Percentiles rank a stretch among this genome's conserved stretches.
Evolutionary conservation across 1,139 yeast species (phyloP).

Genomic region (Hemisphaericaspora xylofermentans): DNA sequence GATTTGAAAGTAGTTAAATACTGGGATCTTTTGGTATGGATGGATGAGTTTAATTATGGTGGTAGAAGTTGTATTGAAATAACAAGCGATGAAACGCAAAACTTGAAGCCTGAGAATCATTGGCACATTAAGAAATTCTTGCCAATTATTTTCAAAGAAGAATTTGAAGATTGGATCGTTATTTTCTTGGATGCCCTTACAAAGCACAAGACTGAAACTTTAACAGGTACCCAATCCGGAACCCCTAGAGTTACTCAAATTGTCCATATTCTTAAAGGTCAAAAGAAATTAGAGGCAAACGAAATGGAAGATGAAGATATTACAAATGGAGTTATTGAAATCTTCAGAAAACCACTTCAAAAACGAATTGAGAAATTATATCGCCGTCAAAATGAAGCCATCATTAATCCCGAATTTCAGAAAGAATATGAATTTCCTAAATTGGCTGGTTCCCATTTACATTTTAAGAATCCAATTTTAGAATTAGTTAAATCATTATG

Average conservation of each 20-base stretch:
- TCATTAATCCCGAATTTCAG: constrained; percentile 62
- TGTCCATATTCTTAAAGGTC: constrained; percentile 51
- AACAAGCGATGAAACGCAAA: constrained; percentile 54
- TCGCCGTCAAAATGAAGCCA: constrained; percentile 69
- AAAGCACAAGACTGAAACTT: constrained; percentile 48
- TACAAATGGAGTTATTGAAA: constrained; percentile 43
- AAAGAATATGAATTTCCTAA: constrained; percentile 70
- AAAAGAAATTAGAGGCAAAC: constrained; percentile 32
- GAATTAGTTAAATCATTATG: constrained; percentile 77
- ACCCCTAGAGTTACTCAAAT: constrained; percentile 71
- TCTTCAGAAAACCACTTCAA: constrained; percentile 61
- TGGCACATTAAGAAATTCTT: constrained; percentile 83
- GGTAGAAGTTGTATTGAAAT: constrained; percentile 75
- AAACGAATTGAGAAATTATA: constrained; percentile 66
- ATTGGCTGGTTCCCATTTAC: constrained; percentile 67
- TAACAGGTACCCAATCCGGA: constrained; percentile 31
- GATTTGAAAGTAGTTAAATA: constrained; percentile 73
- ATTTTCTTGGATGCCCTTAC: constrained; percentile 73
- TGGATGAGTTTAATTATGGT: constrained; percentile 87
- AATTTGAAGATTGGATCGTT: constrained; percentile 85
- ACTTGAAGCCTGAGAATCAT: constrained; percentile 57
- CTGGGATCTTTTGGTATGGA: constrained; percentile 93
- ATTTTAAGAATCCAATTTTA: constrained; percentile 68
- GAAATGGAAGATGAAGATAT: constrained; percentile 30
- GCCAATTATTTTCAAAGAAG: constrained; percentile 73